A percentile compares a stretch with the other conserved stretches of the same genome.
phyloP scores from a whole-genome alignment of 176 grass and related monocot genomes.

The Bromus sterilis region DNA sequence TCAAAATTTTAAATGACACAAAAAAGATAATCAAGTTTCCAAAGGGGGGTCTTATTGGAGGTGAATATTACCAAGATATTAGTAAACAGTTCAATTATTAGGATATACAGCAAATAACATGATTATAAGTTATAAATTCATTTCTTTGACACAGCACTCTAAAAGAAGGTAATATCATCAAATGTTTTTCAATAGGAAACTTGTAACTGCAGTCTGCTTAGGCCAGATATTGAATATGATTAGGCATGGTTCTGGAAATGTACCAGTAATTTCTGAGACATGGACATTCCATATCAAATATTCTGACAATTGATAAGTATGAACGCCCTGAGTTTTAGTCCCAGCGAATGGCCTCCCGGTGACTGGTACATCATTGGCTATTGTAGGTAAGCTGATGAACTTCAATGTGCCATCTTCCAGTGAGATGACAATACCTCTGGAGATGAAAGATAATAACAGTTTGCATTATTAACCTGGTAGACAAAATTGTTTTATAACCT shows the following conservation, averaged over 20 bases:
- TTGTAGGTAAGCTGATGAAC: constrained; percentile 72
- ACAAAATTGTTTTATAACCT: not conserved
- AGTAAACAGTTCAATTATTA: not conserved
- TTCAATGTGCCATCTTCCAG: constrained; percentile 83
- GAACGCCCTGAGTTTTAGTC: constrained; percentile 65
- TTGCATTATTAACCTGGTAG: constrained; percentile 1
- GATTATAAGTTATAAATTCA: not conserved
- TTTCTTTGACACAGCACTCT: not conserved
- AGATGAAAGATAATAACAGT: constrained; percentile 6
- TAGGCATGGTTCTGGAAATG: constrained; percentile 8
- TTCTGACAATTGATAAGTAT: constrained; percentile 54
- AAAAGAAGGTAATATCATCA: not conserved
- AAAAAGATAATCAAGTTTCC: not conserved
- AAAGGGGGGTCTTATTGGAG: not conserved
- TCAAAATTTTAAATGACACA: not conserved
- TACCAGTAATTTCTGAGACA: constrained; percentile 68
- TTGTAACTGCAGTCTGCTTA: not conserved
- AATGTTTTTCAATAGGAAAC: not conserved
- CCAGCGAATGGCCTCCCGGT: constrained; percentile 60
- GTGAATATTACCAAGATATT: not conserved
- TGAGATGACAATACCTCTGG: constrained; percentile 75
- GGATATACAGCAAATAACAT: not conserved
- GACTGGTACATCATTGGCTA: constrained; percentile 67
- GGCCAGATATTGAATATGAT: not conserved
- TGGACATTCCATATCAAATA: constrained; percentile 89